These are phyloP conservation scores for Chlamydomonas sp. DNA, from an alignment of 139 green algal species.

Conservation along the genomic window DNA sequence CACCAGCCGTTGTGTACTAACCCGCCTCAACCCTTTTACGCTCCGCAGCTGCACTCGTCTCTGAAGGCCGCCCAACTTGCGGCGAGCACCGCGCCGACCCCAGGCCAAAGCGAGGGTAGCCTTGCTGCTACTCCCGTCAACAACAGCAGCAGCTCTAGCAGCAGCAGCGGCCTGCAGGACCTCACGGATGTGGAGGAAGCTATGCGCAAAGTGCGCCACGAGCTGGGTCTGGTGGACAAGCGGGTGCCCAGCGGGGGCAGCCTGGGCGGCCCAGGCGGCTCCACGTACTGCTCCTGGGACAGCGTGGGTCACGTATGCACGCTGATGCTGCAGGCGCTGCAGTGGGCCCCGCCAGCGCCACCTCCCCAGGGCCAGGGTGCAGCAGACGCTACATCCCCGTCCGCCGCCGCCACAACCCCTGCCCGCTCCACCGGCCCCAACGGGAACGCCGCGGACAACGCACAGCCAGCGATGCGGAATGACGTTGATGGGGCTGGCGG, in stretches of 20 bases:
- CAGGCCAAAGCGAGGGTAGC: background rate
- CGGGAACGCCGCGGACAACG: too few relatives aligned
- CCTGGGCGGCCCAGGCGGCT: background rate
- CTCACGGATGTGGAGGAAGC: constrained; percentile 20
- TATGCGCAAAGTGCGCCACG: constrained; percentile 28
- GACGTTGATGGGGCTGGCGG: too few relatives aligned
- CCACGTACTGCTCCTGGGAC: constrained; percentile 5
- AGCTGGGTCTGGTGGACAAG: constrained; percentile 27
- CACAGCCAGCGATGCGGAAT: too few relatives aligned
- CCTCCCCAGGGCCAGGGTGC: background rate
- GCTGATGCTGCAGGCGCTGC: constrained; percentile 23
- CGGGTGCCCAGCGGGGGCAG: constrained; percentile 12
- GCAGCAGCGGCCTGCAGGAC: constrained; percentile 10
- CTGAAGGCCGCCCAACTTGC: too few relatives aligned
- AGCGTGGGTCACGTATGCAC: constrained; percentile 1
- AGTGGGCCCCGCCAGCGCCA: background rate
- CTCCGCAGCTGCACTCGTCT: too few relatives aligned
- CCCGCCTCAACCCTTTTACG: too few relatives aligned
- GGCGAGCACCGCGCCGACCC: background rate
- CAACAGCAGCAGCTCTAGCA: background rate
- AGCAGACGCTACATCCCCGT: background rate
- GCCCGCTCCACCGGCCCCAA: too few relatives aligned
- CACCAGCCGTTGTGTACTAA: background rate
- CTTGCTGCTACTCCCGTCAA: background rate
- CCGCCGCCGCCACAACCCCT: background rate